phyloP scores from a whole-genome alignment of 441 rosid species.

The Bocquillonia castaneifolia region DNA sequence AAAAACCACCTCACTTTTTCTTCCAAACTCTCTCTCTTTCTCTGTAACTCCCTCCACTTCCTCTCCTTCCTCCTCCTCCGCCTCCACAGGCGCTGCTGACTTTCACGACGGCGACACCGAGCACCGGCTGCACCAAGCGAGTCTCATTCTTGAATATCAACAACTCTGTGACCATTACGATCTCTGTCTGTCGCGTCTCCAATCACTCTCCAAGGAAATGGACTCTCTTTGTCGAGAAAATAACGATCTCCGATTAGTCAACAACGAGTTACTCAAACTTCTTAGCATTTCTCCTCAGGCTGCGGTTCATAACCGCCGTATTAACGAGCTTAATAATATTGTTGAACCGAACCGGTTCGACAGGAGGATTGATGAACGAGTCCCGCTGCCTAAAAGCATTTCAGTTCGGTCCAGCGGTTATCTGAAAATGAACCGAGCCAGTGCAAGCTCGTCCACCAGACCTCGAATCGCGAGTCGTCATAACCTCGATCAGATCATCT shows the following conservation, averaged over 20 bases:
- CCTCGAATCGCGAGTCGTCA: constrained; percentile 25
- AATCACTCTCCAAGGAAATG: constrained; percentile 40
- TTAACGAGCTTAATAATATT: constrained; percentile 2
- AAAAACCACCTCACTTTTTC: constrained; percentile 34
- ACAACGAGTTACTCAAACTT: constrained; percentile 50
- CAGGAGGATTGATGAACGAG: constrained; percentile 33
- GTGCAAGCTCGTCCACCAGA: constrained; percentile 32
- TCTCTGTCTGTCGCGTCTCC: constrained; percentile 50
- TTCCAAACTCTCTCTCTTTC: constrained; percentile 31
- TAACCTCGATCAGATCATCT: constrained; percentile 23
- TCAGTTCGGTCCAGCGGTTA: constrained; percentile 53
- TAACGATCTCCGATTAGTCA: constrained; percentile 46
- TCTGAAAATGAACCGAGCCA: constrained; percentile 33
- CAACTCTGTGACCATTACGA: constrained; percentile 59
- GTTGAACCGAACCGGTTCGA: constrained; percentile 24
- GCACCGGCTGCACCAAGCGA: constrained; percentile 59
- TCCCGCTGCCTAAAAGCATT: constrained; percentile 50
- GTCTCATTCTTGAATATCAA: constrained; percentile 63
- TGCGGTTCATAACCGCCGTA: constrained; percentile 4
- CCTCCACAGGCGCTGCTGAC: constrained; percentile 5
- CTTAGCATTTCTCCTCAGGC: constrained; percentile 44
- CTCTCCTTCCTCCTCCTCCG: constrained; percentile 27
- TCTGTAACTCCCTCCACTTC: constrained; percentile 25
- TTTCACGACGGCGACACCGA: constrained; percentile 36
- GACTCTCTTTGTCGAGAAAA: constrained; percentile 55